Evolutionary conservation across 108 stramenopile genomes (phyloP), one percentile per base, ranked within the genome.

Genomic region (Stephanodiscus triporus): DNA sequence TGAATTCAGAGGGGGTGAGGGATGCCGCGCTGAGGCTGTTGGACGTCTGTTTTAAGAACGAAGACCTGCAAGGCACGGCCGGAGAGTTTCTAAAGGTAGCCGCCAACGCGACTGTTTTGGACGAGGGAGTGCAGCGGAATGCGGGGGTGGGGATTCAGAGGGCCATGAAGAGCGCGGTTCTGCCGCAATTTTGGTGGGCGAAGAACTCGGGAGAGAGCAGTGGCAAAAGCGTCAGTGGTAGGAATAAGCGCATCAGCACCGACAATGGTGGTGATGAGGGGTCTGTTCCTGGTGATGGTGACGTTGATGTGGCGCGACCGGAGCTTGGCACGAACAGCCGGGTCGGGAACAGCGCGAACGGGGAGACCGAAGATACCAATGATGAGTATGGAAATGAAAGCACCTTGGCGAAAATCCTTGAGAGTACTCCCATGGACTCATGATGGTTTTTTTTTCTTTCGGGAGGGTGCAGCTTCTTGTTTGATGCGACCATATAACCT

Each of bases 71-170:
- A 65, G 45, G 0, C n/a, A 63, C 38, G 29, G 81, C 70, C 0
- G 81, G 81, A 2, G 81, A 82, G 55, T 82, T 82, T 63, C 63
- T 82, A 54, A 82, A 78, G 72, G 72, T 82, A 22, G 76, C 76
- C 7, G 77, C 77, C 47, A 78, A 34, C 32, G 58, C 30, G 30
- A 61, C 76, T 1, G 72, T 80, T 17, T 69, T 80, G 72, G 78
- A 78, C 62, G 77, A 78, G 70, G 67, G 67, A 0, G 59, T 80
- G 66, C 72, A 73, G 42, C 30, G 58, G 72, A 72, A 59, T 63
- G 78, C 61, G 4, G 78, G 78, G 42, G 72, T 73, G 53, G 72
- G 78, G 51, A 68, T 73, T 24, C 66, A 68, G 67, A 9, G 55
- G 72, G 78, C 67, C 19, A 36, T 73, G 67, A 80, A 64, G 72